Percentiles rank a stretch among this genome's conserved stretches.
Evolutionary conservation across 2,329 filamentous ascomycete species (phyloP).

Genomic region (Colletotrichum zoysiae): DNA sequence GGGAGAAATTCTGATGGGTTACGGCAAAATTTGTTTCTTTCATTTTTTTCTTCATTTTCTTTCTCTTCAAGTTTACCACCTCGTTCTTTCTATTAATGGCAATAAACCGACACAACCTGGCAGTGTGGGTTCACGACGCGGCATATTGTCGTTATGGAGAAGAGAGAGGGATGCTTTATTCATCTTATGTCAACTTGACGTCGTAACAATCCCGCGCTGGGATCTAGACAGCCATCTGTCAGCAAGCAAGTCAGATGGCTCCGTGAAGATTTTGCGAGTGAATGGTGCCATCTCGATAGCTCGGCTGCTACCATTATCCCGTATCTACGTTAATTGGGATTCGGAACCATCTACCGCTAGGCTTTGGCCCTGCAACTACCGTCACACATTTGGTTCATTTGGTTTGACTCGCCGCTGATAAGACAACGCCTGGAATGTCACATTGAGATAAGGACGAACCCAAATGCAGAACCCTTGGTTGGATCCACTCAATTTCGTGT

Average conservation of each 20-base stretch:
- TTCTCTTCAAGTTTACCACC: no score
- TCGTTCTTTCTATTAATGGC: not conserved
- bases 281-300: not conserved
- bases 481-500: conserved; percentile 23
- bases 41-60: not conserved
- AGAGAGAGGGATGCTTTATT: not conserved
- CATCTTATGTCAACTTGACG: conserved; percentile 11
- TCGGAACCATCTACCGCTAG: conserved; percentile 3
- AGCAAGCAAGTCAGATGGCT: conserved; percentile 1
- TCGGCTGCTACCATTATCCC: conserved; percentile 12
- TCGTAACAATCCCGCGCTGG: conserved; percentile 9
- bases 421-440: conserved; percentile 19
- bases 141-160: conserved; percentile 14
- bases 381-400: conserved; percentile 11
- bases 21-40: not conserved
- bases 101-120: not conserved
- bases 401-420: conserved; percentile 15
- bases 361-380: conserved; percentile 20
- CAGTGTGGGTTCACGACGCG: not conserved
- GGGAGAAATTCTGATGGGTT: not conserved
- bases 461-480: conserved; percentile 14
- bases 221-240: not conserved
- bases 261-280: not conserved
- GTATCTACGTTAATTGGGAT: not conserved
- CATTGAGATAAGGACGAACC: conserved; percentile 26